Evolutionary conservation across 495 filamentous ascomycete genomes (phyloP).

Genomic region (Penicillium bialowiezense): DNA sequence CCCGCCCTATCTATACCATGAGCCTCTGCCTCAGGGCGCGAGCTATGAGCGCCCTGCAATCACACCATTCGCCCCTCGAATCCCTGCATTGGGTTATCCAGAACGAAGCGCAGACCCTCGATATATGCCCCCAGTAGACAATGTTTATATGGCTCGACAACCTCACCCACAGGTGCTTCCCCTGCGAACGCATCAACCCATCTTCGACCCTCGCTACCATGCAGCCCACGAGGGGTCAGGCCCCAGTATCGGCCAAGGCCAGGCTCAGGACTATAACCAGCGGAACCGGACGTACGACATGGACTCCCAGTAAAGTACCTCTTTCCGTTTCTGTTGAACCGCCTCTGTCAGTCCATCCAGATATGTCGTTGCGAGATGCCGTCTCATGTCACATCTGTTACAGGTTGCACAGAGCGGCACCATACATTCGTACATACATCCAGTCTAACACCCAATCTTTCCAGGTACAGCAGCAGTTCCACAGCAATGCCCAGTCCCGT

Average conservation of each 20-base stretch:
- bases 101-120: conserved; percentile 23
- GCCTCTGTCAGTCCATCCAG: conserved; percentile 22
- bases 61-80: conserved; percentile 11
- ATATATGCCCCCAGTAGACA: conserved; percentile 26
- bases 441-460: conserved; percentile 9
- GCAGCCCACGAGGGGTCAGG: conserved; percentile 22
- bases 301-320: conserved; percentile 42
- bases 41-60: conserved; percentile 19
- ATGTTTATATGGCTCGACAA: conserved; percentile 16
- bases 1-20: conserved; percentile 20
- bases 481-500: conserved; percentile 34
- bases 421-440: background rate
- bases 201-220: conserved; percentile 16
- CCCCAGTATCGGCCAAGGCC: conserved; percentile 17
- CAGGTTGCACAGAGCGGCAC: conserved; percentile 1
- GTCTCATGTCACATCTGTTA: conserved; percentile 3
- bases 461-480: conserved; percentile 33
- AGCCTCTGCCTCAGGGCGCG: conserved; percentile 17
- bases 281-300: conserved; percentile 29
- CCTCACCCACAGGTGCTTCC: conserved; percentile 22
- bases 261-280: conserved; percentile 27
- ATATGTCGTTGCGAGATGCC: conserved; percentile 2
- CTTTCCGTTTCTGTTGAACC: conserved; percentile 15
- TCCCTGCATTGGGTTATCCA: conserved; percentile 15
- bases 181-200: conserved; percentile 14